Conservation (phyloP, 805 yeast genomes). For the Suhomyces kilbournensis region DNA sequence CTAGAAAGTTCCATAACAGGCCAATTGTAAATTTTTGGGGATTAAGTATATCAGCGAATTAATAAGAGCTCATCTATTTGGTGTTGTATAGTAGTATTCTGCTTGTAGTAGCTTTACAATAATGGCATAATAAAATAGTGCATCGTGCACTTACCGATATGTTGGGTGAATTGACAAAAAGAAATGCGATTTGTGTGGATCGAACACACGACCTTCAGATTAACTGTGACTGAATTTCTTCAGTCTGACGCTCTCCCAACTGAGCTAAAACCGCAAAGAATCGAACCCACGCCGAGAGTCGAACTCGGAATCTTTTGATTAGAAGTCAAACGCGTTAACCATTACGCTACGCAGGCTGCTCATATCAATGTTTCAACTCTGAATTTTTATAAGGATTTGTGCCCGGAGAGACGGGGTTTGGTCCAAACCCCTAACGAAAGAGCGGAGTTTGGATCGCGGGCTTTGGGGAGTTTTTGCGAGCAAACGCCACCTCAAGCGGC, state of each 20-base stretch:
- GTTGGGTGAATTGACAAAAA: constrained; percentile 1
- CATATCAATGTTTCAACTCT: background rate
- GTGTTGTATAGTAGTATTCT: no score
- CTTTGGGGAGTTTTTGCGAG: background rate
- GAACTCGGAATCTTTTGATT: constrained; percentile 66
- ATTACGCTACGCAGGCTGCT: constrained; percentile 57
- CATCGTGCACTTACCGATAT: background rate
- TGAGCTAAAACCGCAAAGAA: constrained; percentile 37
- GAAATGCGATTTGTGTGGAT: constrained; percentile 18
- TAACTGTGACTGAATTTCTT: constrained; percentile 21
- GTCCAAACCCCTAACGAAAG: background rate
- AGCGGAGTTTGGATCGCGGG: background rate
- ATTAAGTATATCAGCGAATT: no score
- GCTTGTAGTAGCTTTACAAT: no score
- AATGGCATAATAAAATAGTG: background rate
- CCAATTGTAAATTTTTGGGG: background rate
- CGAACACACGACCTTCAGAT: constrained; percentile 19
- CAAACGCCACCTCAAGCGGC: no score
- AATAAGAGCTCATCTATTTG: no score
- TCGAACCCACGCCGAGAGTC: constrained; percentile 50
- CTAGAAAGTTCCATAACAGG: constrained; percentile 8
- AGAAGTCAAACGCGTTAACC: constrained; percentile 69
- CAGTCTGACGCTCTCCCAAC: constrained; percentile 42
- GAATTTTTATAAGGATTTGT: no score
- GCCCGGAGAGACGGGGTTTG: background rate